Base-by-base conservation (phyloP, 257 asterid genomes). In the Plantago ovata region DNA sequence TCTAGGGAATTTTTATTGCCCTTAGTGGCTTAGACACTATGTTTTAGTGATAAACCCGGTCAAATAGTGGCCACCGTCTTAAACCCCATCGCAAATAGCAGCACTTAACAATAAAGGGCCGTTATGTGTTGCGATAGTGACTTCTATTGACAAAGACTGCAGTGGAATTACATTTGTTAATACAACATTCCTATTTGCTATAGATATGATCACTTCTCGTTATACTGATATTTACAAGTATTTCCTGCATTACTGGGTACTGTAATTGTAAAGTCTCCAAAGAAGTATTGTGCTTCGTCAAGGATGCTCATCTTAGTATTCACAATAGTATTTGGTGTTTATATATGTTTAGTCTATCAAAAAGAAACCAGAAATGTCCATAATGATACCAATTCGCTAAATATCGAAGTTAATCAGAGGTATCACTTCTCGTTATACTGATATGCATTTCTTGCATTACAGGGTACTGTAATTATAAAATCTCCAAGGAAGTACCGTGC, bases 401-500 rank as follows among this genome's bases (percentile, higher is more conserved):
- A 54, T 8, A 28, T 82, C 32, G 75, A 76, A 64, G 75, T 69
- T 65, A 62, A n/a, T n/a, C n/a, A n/a, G n/a, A n/a, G n/a, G n/a
- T n/a, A 15, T 4, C 13, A 8, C 10, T 9, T 38, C 23, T 6
- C 9, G 1, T 47, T 4, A 18, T 28, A 56, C 49, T 56, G 38
- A 56, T 5, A 20, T 38, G 7, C 20, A 19, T 38, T 38, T 21
- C 9, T 11, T 56, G 61, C 9, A 56, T 56, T 38, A 18, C 87
- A 89, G 97, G 94, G 73, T 40, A 69, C 72, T 22, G 23, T 89
- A 53, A 69, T 81, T 43, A 81, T 86, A 66, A 92, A 77, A 70
- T 69, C 89, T 65, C 85, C 95, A 28, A 93, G 76, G 89, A 93
- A 75, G 69, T 72, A 89, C 44, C 87, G 78, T 10, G 89, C 84